phyloP scores from a whole-genome alignment of 805 yeast species.

The Kregervanrija delftensis region DNA sequence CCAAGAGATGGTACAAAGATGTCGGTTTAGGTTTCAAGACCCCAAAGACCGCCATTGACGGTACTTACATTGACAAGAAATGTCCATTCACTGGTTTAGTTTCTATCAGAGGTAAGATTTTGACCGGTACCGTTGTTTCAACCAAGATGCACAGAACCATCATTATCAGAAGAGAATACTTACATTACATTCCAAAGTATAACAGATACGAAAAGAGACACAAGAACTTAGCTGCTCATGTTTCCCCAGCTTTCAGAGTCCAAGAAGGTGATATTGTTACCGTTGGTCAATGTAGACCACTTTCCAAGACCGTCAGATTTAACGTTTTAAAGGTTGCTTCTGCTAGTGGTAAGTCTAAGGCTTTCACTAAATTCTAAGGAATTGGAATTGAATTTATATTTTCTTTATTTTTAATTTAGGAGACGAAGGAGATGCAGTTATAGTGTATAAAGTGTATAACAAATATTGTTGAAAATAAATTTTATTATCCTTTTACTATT shows the following conservation, averaged over 20 bases:
- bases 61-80: constrained; percentile 99
- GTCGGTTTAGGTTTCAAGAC: constrained; percentile 99
- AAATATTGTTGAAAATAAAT: neutral
- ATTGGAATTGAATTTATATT: constrained; percentile 4
- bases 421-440: neutral
- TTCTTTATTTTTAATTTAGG: neutral
- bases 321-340: constrained; percentile 95
- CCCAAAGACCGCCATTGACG: constrained; percentile 97
- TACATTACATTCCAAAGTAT: constrained; percentile 99
- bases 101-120: constrained; percentile 99
- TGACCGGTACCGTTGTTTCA: constrained; percentile 99
- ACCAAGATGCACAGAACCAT: constrained; percentile 99
- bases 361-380: constrained; percentile 91
- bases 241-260: constrained; percentile 99
- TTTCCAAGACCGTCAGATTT: constrained; percentile 99
- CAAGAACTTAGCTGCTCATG: constrained; percentile 99
- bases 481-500: neutral
- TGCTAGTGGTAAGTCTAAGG: constrained; percentile 84
- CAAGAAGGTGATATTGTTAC: constrained; percentile 98
- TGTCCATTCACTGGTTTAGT: constrained; percentile 98
- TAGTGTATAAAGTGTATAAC: neutral
- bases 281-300: constrained; percentile 99
- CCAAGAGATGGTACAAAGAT: constrained; percentile 99
- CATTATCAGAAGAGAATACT: constrained; percentile 99
- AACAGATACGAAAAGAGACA: constrained; percentile 99